Percentiles rank a stretch among this genome's conserved stretches.
Conservation (phyloP, 2,329 filamentous ascomycete species). For the Blastomyces silverae region DNA sequence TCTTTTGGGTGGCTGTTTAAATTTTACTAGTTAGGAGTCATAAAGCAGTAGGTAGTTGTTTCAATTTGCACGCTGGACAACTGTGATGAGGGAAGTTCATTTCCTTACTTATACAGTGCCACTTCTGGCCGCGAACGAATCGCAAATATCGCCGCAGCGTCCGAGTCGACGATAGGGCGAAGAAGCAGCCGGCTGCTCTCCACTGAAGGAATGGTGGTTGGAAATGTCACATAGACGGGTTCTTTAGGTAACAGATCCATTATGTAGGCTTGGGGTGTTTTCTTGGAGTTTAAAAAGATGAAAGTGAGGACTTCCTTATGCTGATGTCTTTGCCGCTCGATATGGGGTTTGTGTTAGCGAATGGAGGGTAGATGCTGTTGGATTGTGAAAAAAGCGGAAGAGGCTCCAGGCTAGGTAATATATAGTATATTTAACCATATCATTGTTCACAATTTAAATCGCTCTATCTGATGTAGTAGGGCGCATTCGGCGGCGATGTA, state of each 20-base stretch:
- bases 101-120: constrained; percentile 24
- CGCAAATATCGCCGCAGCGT: constrained; percentile 22
- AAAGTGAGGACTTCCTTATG: not conserved
- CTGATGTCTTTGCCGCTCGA: not conserved
- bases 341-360: not conserved
- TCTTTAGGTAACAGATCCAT: constrained; percentile 1
- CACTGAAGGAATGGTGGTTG: not conserved
- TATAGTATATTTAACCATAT: not conserved
- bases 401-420: not conserved
- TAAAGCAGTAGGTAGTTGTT: not conserved
- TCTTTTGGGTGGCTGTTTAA: constrained; percentile 23
- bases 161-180: constrained; percentile 23
- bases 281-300: not conserved
- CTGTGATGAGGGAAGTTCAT: not conserved
- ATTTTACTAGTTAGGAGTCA: not conserved
- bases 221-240: constrained; percentile 1
- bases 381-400: not conserved
- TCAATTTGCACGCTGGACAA: not conserved
- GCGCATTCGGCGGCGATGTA: not conserved
- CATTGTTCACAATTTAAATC: not conserved
- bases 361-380: no score
- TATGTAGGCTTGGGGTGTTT: not conserved
- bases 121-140: constrained; percentile 26
- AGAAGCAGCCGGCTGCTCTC: constrained; percentile 21
- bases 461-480: not conserved